A percentile compares a stretch with the other conserved stretches of the same genome.
phyloP scores from a whole-genome alignment of 2,329 filamentous ascomycete genomes.

The Neofusicoccum ribis region DNA sequence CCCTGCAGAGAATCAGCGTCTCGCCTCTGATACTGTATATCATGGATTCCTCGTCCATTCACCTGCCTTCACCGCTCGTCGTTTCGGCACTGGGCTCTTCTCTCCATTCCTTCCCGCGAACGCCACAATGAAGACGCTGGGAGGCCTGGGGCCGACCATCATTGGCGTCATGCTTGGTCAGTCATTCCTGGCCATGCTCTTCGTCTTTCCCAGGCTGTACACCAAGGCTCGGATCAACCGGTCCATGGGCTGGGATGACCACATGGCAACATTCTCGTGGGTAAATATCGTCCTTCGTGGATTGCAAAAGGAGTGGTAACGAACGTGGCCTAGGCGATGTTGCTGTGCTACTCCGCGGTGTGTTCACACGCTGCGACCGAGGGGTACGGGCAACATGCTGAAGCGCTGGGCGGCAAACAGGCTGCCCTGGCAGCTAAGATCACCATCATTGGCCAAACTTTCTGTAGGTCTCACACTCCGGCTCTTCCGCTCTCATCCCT shows the following conservation, averaged over 20 bases:
- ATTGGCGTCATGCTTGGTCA: constrained; percentile 33
- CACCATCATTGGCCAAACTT: constrained; percentile 33
- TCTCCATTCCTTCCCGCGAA: background rate
- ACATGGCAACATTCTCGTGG: constrained; percentile 26
- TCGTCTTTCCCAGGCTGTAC: constrained; percentile 31
- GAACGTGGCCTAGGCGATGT: constrained; percentile 24
- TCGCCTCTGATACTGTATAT: background rate
- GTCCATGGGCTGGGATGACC: constrained; percentile 33
- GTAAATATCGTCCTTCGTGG: background rate
- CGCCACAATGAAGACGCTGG: constrained; percentile 8
- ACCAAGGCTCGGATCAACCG: constrained; percentile 31
- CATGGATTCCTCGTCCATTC: background rate
- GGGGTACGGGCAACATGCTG: constrained; percentile 30
- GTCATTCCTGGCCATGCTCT: constrained; percentile 27
- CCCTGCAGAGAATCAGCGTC: background rate
- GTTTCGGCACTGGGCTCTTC: background rate
- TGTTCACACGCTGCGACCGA: constrained; percentile 29
- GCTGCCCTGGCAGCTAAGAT: constrained; percentile 35
- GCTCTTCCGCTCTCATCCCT: too few species aligned
- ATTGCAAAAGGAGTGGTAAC: background rate
- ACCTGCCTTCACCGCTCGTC: background rate
- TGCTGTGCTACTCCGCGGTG: constrained; percentile 30
- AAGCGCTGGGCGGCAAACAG: constrained; percentile 24
- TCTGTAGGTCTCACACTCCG: constrained; percentile 23
- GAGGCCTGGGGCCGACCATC: constrained; percentile 5